Base-by-base conservation (phyloP, 2,329 filamentous ascomycete species). In the Ophiognomonia clavigignenti-juglandacearum region DNA sequence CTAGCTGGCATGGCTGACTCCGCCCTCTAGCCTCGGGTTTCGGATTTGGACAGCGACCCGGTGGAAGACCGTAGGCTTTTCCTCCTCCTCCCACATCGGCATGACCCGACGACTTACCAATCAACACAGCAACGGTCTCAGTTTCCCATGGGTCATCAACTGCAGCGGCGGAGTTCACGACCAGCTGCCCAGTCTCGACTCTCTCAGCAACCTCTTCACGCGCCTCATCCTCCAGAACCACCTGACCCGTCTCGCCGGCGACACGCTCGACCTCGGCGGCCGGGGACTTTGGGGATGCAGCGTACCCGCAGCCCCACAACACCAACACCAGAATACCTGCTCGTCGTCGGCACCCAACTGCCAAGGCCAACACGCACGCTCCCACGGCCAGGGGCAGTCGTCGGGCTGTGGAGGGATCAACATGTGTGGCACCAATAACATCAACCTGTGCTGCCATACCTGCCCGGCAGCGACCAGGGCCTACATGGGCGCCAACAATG, bases 201-300 rank as follows among this genome's bases (percentile, higher is more conserved):
- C 18, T 24, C 36, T 51, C 23, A 24, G 39, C n/a, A 24, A 36
- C 24, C 48, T 51, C 20, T 39, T 51, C 45, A 42, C 45, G 24
- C 48, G 45, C 6, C 48, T 51, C 31, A 51, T 51, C 40, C 37
- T 51, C 19, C 48, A 51, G 37, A 42, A 44, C 45, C 45, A 44
- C 24, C 48, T 51, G 23, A 44, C 36, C 31, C 48, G 40, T 19
- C 40, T 48, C 23, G 39, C 44, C 13, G 48, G 43, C 11, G 37
- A 43, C 16, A 9, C 32, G 10, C 29, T 39, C 20, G 45, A 45
- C 39, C 39, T 22, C 11, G 19, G 24, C 35, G 44, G 48, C 11
- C 39, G 45, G 20, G 48, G 45, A 14, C 41, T 51, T 22, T 51
- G 40, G 35, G 45, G 48, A 3, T 51, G 45, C 37, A 39, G 16